Evolutionary conservation across 805 yeast genomes (phyloP).

Genomic region (Yamadazyma endophytica): DNA sequence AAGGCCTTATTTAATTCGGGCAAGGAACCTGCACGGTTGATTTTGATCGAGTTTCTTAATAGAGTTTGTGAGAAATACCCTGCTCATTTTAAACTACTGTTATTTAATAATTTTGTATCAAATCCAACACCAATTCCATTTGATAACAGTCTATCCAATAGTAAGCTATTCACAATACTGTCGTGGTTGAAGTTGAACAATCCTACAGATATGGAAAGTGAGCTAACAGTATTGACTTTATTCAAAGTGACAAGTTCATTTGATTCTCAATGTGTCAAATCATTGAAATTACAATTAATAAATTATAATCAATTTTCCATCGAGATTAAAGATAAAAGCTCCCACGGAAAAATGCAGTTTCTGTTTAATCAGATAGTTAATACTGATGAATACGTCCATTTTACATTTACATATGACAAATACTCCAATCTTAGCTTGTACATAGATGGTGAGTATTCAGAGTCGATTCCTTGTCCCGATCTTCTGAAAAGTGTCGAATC

Average conservation of each 20-base stretch:
- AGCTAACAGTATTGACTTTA: constrained; percentile 11
- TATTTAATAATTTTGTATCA: constrained; percentile 18
- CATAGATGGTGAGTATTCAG: constrained; percentile 48
- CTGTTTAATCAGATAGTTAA: constrained; percentile 29
- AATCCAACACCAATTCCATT: constrained; percentile 20
- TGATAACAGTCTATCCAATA: constrained; percentile 4
- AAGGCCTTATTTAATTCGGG: constrained; percentile 1
- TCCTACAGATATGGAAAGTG: constrained; percentile 9
- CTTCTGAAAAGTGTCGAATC: constrained; percentile 19
- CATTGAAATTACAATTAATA: constrained; percentile 24
- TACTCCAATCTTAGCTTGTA: constrained; percentile 39
- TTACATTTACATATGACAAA: constrained; percentile 34
- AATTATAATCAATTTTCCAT: constrained; percentile 27
- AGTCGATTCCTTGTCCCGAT: constrained; percentile 37
- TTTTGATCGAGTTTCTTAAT: constrained; percentile 19
- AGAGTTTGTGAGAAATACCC: constrained; percentile 18
- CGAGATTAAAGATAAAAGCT: constrained; percentile 20
- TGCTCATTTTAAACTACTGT: constrained; percentile 23
- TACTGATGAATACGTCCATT: constrained; percentile 15
- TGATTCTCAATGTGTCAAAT: constrained; percentile 15
- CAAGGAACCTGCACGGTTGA: constrained; percentile 6
- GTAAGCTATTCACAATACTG: constrained; percentile 27
- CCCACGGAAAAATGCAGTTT: constrained; percentile 23
- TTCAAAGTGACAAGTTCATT: constrained; percentile 25
- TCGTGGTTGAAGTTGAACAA: constrained; percentile 36